Percentiles rank a stretch among this genome's conserved stretches.
Conservation (phyloP, 495 filamentous ascomycete genomes). For the Aspergillus campestris region DNA sequence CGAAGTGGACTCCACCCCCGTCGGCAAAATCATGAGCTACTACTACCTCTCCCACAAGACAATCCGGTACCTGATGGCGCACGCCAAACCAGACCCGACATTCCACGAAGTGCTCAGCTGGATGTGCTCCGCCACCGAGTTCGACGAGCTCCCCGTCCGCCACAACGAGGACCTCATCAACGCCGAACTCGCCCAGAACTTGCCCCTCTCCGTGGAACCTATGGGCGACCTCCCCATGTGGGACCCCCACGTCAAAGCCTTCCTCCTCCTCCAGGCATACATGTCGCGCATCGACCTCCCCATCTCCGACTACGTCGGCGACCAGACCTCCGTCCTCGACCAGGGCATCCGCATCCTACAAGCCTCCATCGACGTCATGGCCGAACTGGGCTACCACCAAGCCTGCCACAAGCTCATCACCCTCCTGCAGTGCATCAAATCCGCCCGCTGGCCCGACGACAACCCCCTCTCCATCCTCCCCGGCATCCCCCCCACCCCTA, state of each 20-base stretch:
- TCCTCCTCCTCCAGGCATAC: constrained; percentile 87
- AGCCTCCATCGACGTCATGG: constrained; percentile 84
- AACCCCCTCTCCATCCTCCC: constrained; percentile 72
- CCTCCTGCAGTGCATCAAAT: constrained; percentile 86
- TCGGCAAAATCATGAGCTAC: constrained; percentile 98
- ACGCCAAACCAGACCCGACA: constrained; percentile 66
- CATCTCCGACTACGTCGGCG: constrained; percentile 94
- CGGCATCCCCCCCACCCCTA: constrained; percentile 46
- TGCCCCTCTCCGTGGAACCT: constrained; percentile 57
- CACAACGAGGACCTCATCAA: constrained; percentile 99
- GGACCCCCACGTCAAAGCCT: constrained; percentile 98
- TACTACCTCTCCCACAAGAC: constrained; percentile 98
- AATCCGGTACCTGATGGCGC: constrained; percentile 68
- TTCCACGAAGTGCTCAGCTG: constrained; percentile 84
- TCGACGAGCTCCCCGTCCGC: constrained; percentile 95
- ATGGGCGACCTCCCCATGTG: constrained; percentile 82
- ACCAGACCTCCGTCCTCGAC: constrained; percentile 83
- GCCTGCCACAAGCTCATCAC: constrained; percentile 71
- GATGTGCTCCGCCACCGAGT: constrained; percentile 92
- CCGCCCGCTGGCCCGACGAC: constrained; percentile 83
- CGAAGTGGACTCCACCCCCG: constrained; percentile 76
- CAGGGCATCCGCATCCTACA: constrained; percentile 92
- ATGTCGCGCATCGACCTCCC: constrained; percentile 88
- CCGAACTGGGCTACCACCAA: constrained; percentile 76
- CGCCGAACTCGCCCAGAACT: constrained; percentile 71